phyloP scores from a whole-genome alignment of 495 filamentous ascomycete species.

The Cryomyces antarcticus region DNA sequence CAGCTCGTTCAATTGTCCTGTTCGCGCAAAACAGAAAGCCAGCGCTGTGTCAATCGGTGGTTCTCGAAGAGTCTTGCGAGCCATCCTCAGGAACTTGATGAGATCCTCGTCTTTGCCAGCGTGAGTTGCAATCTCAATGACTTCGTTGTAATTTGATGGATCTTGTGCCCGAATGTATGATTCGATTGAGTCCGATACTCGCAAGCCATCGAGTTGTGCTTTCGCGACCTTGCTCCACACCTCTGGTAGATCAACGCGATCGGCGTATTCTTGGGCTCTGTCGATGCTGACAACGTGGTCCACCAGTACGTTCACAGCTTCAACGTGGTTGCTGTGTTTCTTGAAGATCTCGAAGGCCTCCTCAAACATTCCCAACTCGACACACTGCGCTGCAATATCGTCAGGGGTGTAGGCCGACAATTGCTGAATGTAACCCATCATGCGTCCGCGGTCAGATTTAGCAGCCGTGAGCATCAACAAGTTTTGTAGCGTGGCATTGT shows the following conservation, averaged over 20 bases:
- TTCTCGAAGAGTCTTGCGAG: conserved; percentile 87
- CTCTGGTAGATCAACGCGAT: conserved; percentile 83
- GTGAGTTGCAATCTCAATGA: conserved; percentile 88
- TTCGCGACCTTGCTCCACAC: conserved; percentile 99
- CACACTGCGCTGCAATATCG: conserved; percentile 85
- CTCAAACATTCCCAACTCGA: conserved; percentile 83
- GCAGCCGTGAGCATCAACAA: conserved; percentile 91
- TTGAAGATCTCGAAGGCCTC: conserved; percentile 98
- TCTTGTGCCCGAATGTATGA: conserved; percentile 94
- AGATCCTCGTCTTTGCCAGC: conserved; percentile 97
- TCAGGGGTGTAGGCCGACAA: conserved; percentile 75
- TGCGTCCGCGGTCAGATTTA: conserved; percentile 82
- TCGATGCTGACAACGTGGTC: conserved; percentile 98
- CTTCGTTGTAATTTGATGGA: conserved; percentile 80
- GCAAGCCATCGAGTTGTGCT: conserved; percentile 90
- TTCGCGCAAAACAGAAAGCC: conserved; percentile 81
- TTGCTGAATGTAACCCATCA: conserved; percentile 94
- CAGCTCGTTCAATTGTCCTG: conserved; percentile 77
- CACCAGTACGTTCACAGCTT: conserved; percentile 79
- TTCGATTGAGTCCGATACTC: conserved; percentile 80
- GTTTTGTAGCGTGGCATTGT: conserved; percentile 92
- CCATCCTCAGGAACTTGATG: conserved; percentile 93
- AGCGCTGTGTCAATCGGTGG: conserved; percentile 83
- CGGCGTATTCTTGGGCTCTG: conserved; percentile 87
- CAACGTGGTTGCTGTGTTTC: conserved; percentile 77